Evolutionary conservation across 2,329 filamentous ascomycete species (phyloP).

Genomic region (Lasiodiplodia sp.): DNA sequence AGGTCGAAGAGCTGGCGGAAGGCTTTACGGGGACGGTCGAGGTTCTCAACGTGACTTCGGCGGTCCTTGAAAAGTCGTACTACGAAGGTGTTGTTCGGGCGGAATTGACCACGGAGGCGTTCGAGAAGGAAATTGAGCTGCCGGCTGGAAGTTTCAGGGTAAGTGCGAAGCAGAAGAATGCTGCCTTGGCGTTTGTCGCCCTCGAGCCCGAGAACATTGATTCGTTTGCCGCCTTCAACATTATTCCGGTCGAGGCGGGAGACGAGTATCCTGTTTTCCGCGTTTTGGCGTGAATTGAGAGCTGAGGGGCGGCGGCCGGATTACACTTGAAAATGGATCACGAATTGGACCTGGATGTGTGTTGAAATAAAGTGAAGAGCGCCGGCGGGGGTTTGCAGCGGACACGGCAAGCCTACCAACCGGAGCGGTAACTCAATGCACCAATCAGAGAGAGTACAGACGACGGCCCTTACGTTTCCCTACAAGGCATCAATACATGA

Average conservation of each 20-base stretch:
- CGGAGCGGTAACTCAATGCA: no score
- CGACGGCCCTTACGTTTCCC: not conserved
- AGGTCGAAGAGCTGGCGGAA: constrained; percentile 41
- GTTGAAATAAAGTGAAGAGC: no score
- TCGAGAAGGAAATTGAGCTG: constrained; percentile 38
- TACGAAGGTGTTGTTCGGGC: constrained; percentile 46
- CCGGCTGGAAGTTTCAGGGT: constrained; percentile 45
- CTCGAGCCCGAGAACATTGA: constrained; percentile 49
- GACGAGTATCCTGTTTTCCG: constrained; percentile 45
- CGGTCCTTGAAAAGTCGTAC: constrained; percentile 39
- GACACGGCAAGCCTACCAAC: no score
- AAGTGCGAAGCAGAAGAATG: constrained; percentile 47
- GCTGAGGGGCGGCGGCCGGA: not conserved
- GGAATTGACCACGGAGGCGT: constrained; percentile 41
- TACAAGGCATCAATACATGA: not conserved
- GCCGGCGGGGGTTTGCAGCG: no score
- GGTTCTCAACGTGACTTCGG: constrained; percentile 44
- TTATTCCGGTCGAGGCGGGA: constrained; percentile 45
- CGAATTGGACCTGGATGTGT: no score
- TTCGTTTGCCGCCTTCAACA: constrained; percentile 46
- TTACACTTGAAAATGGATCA: no score
- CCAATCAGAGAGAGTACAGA: not conserved
- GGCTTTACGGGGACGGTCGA: constrained; percentile 42
- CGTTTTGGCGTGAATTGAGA: not conserved
- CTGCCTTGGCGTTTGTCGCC: constrained; percentile 46